phyloP scores from a whole-genome alignment of 495 filamentous ascomycete genomes.

The Trichoderma reesei region DNA sequence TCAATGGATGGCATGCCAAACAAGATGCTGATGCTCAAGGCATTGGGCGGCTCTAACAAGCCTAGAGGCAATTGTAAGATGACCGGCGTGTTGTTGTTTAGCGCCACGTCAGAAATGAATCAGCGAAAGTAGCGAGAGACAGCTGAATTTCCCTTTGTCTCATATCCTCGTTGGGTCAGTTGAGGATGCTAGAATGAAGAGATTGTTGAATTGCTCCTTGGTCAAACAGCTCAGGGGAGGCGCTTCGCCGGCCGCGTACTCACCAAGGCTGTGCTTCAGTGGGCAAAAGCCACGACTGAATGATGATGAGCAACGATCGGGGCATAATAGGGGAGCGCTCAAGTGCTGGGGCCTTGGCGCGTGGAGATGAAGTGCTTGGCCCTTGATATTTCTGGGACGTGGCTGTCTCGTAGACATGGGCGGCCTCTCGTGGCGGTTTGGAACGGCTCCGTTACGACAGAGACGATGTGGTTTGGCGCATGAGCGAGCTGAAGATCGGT shows the following conservation, averaged over 20 bases:
- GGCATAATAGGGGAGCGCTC: neutral
- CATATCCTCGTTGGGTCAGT: neutral
- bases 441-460: neutral
- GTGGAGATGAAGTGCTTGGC: neutral
- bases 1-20: neutral
- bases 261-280: neutral
- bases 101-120: conserved; percentile 1
- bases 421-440: conserved; percentile 3
- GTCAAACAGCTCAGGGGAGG: too few relatives aligned
- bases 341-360: neutral
- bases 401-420: neutral
- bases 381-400: neutral
- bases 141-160: neutral
- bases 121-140: conserved; percentile 1
- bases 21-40: neutral
- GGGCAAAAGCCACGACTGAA: neutral
- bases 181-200: neutral
- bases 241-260: neutral
- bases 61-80: neutral
- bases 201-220: neutral
- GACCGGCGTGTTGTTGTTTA: neutral
- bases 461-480: neutral
- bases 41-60: neutral
- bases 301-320: neutral
- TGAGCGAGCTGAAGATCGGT: too few relatives aligned